Conservation (phyloP, 306 rosid genomes). For the Hippophae gyantsensis region DNA sequence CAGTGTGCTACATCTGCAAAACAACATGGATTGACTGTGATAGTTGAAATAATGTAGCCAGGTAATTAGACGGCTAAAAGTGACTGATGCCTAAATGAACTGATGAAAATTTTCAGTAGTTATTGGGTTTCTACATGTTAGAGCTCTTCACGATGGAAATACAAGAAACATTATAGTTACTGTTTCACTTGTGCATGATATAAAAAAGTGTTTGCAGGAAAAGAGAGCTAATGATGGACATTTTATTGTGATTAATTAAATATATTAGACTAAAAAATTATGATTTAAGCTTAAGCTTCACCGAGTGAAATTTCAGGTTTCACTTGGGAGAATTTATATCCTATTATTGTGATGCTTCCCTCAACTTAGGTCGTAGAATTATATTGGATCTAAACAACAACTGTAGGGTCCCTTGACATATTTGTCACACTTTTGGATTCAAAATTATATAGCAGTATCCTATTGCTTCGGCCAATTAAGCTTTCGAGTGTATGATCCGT, state of each 20-base stretch:
- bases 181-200: too few species aligned
- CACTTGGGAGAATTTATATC: not conserved
- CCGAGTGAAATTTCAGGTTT: not conserved
- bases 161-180: too few species aligned
- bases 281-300: not conserved
- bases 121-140: conserved; percentile 2
- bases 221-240: not conserved
- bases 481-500: too few species aligned
- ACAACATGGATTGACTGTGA: conserved; percentile 12
- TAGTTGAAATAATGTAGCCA: conserved; percentile 11
- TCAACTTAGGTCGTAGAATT: not conserved
- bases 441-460: too few species aligned
- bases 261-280: not conserved
- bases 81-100: conserved; percentile 3
- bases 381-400: too few species aligned
- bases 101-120: not conserved
- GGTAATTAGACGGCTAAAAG: conserved; percentile 12
- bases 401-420: too few species aligned
- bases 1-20: conserved; percentile 19
- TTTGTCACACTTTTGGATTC: too few species aligned
- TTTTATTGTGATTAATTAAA: not conserved
- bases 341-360: not conserved
- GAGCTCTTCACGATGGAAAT: not conserved
- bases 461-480: too few species aligned
- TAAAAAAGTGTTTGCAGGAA: too few species aligned